Conservation (phyloP, 441 rosid genomes). For the Rhodomyrtus psidioides region DNA sequence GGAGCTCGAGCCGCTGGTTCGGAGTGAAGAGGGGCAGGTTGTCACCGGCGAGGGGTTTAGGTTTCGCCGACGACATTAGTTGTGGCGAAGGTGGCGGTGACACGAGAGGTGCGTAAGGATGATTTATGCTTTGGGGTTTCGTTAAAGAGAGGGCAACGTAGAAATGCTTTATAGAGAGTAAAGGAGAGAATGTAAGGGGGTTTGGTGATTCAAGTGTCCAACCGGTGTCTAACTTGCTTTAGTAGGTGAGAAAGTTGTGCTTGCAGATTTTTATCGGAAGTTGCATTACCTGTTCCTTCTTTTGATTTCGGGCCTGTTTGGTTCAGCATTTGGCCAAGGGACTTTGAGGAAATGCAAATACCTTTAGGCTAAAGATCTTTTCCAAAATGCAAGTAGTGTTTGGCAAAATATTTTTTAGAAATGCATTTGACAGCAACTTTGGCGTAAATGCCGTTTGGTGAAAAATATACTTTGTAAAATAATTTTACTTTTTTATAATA, state of each 20-base stretch:
- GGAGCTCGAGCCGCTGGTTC: conserved; percentile 31
- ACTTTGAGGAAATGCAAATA: no score
- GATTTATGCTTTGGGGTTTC: neutral
- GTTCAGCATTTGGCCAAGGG: no score
- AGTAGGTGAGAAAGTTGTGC: conserved; percentile 48
- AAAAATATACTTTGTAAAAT: no score
- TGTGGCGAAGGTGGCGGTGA: conserved; percentile 9
- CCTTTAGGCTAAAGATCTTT: no score
- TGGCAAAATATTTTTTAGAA: no score
- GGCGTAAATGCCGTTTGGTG: no score
- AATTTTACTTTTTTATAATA: no score
- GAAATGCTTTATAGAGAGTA: conserved; percentile 28
- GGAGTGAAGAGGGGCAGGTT: conserved; percentile 24
- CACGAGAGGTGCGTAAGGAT: conserved; percentile 6
- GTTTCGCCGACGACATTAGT: conserved; percentile 21
- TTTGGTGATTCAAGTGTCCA: conserved; percentile 44
- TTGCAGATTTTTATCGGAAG: neutral
- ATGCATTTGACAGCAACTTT: no score
- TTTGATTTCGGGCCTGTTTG: no score
- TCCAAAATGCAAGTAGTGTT: no score
- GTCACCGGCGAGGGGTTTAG: neutral
- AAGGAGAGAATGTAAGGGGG: neutral
- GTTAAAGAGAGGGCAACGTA: conserved; percentile 12
- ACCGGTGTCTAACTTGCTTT: conserved; percentile 16
- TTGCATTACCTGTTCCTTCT: neutral